phyloP scores from a whole-genome alignment of 768 basidiomycete species.

The Leccinum ochraceum region DNA sequence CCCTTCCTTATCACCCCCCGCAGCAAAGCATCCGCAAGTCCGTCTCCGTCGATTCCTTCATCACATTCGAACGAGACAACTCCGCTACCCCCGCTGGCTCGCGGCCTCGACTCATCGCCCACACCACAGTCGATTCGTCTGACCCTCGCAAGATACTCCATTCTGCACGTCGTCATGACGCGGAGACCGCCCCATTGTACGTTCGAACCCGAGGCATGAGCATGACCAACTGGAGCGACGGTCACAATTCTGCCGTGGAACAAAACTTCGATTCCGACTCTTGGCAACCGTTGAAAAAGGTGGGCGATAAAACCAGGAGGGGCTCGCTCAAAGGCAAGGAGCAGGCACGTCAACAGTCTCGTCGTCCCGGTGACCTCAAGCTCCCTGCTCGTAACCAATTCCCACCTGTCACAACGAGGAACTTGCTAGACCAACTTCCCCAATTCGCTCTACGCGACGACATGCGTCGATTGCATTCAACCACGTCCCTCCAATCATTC shows the following conservation, averaged over 20 bases:
- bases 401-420: slow-evolving; percentile 32
- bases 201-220: slow-evolving; percentile 57
- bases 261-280: slow-evolving; percentile 57
- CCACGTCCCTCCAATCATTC: slow-evolving; percentile 41
- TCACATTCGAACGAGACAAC: slow-evolving; percentile 43
- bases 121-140: slow-evolving; percentile 37
- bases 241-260: slow-evolving; percentile 38
- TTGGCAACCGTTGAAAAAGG: slow-evolving; percentile 43
- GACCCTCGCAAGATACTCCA: slow-evolving; percentile 32
- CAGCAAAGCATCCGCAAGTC: slow-evolving; percentile 62
- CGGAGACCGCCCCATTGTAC: slow-evolving; percentile 34
- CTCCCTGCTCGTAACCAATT: slow-evolving; percentile 56
- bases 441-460: slow-evolving; percentile 41
- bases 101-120: slow-evolving; percentile 41
- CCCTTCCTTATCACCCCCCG: slow-evolving; percentile 19
- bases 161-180: slow-evolving; percentile 27
- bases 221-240: slow-evolving; percentile 48
- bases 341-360: slow-evolving; percentile 35
- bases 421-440: slow-evolving; percentile 37
- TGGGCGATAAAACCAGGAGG: slow-evolving; percentile 46
- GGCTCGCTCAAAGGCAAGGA: slow-evolving; percentile 52
- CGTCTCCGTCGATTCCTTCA: slow-evolving; percentile 77
- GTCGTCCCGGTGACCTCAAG: slow-evolving; percentile 62
- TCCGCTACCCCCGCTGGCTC: slow-evolving; percentile 31
- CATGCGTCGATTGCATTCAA: slow-evolving; percentile 38